Base-by-base conservation (phyloP, 495 filamentous ascomycete genomes). In the Zalerion maritima region DNA sequence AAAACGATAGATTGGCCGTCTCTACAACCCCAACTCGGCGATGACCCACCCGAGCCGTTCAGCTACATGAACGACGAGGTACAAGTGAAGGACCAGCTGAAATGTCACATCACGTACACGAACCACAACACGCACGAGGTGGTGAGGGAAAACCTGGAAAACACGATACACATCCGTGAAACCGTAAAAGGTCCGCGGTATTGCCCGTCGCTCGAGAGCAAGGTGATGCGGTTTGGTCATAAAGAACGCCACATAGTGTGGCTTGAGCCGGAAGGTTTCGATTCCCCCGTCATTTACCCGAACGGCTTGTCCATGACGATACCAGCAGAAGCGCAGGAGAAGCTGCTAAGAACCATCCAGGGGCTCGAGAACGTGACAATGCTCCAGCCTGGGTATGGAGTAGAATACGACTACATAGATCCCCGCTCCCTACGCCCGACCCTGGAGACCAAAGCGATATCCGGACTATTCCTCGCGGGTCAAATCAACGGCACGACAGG, bases 401-500 rank as follows among this genome's bases (percentile, higher is more conserved):
- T 97, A 5, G 89, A 97, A 55, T 97, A 97, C 51, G 89, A 97
- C 59, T 97, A 96, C 52, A 80, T 97, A 6, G 89, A 97, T 49
- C 91, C 89, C 6, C 79, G 89, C 30, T 78, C 73, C 44, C 62
- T 97, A 6, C 75, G 73, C 37, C 71, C 80, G 13, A 85, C 89
- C 0, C 71, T 97, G 6, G 91, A 97, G 46, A 96, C 89, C 4
- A 97, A 97, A 52, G 56, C 79, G 14, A 93, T 97, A 35, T 61
- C 61, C 18, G 89, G 89, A 18, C 69, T 97, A 5, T 97, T 80
- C 57, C 69, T 97, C 11, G 89, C 89, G 2, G 89, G 89, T 10
- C 89, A 97, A 47, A 94, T 97, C 52, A 97, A 97, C 56, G 89
- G 89, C 23, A 97, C 89, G 0, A 97, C 89, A 0, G 89, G 89